Evolutionary conservation across 1,284 basidiomycete species (phyloP), one percentile per base, ranked within the genome.

Genomic region (Thelephora terrestris): DNA sequence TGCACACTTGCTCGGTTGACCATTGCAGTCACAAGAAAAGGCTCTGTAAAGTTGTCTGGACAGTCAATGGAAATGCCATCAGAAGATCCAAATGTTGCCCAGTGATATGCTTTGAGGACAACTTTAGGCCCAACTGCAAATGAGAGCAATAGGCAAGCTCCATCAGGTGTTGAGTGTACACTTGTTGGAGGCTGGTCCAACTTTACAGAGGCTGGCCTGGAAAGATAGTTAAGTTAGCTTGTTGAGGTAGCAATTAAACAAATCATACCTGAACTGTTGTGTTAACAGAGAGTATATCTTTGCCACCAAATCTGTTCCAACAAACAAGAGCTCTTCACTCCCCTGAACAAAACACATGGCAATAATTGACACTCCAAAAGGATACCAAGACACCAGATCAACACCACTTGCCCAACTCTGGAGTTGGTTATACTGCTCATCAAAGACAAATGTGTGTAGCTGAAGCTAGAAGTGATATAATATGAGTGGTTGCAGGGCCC

Each of bases 51-150:
- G 46, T 64, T 58, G 35, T 61, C 56, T 1, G 59, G 52, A 17
- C 71, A 52, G 20, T 60, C 53, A 3, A 75, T 55, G 17, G 53
- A 39, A n/a, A 73, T 66, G 10, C 77, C 77, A 10, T 62, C 57
- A 1, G 65, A 67, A 1, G 72, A 71, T 2, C 78, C 78, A 53
- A 81, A 79, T 0, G 73, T 77, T 2, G 61, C 63, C 74, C 74
- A 77, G 50, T 81, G 78, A 54, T 73, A 76, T 5, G 71, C 70
- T 4, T 59, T 59, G 9, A 74, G 50, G 3, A 48, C 48, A 9
- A 53, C 38, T 0, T 47, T 50, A 5, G 52, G 46, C n/a, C 55
- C 59, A 21, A 59, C 50, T 6, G 49, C 45, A 18, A 59, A 58
- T 4, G 66, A 57, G 3, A 64, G 58, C 21, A 78, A 49, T 7